Evolutionary conservation across 768 basidiomycete genomes (phyloP), one percentile per base, ranked within the genome.

Genomic region (Boletus rubroflammeus): DNA sequence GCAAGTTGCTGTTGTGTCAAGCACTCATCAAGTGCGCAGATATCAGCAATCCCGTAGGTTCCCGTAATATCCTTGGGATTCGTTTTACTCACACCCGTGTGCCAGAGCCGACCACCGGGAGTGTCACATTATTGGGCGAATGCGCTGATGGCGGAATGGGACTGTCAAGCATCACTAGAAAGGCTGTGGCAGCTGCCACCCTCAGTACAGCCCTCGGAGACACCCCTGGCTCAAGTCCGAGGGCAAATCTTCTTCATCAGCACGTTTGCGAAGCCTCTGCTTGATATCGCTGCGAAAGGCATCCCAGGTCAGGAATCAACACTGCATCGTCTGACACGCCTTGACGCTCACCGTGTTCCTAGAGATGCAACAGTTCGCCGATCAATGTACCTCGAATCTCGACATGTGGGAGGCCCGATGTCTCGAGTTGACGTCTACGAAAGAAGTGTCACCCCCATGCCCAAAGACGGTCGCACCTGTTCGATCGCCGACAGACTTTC

Each of bases 1-100:
- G 84, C 50, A 79, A 88, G 61, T 75, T 89, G 25, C 71, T 96
- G 50, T 70, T 93, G 23, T 96, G 92, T 67, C 93, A 98, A 64
- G 89, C 90, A 3, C 74, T 99, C 48, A 85, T 99, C 69, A 98
- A 99, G 72, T 97, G 95, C 65, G 94, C 96, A 17, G 97, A 99
- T 73, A 98, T 99, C 65, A 94, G 92, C 68, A 99, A 99, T 69
- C 96, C 97, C 15, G 94, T 97, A 68, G 60, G 94, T 82, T 17
- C 29, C 45, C 14, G 32, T 10, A 21, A 44, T 6, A 11, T 38
- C 36, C 28, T 53, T 11, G 26, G 23, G 54, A 59, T 28, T 5
- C 6, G 34, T 46, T 50, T 51, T 28, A 54, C 48, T 61, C 42
- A 60, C 42, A 60, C 43, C 29, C 5, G 5, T 40, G 40, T 50